phyloP scores from a whole-genome alignment of 257 asterid genomes.

The Thymus mandschuricus region DNA sequence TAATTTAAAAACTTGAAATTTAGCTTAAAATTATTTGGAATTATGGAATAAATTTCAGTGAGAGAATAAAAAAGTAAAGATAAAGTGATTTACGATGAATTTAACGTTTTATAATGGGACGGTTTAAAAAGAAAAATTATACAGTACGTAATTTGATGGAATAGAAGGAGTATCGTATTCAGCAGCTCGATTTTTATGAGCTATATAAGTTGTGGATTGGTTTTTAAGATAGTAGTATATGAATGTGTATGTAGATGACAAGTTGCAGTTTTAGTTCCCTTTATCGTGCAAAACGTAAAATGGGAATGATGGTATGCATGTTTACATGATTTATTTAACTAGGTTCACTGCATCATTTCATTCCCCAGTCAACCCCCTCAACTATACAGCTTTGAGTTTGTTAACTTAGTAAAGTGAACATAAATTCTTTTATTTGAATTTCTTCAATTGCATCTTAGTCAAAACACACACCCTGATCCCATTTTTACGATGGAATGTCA shows the following conservation, averaged over 20 bases:
- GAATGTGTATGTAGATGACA: neutral
- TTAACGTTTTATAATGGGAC: no score
- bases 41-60: no score
- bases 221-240: neutral
- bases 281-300: neutral
- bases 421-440: neutral
- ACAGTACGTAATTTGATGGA: no score
- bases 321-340: slow-evolving; percentile 6
- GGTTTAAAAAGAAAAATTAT: no score
- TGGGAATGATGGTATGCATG: slow-evolving; percentile 30
- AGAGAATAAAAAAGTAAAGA: no score
- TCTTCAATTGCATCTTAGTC: neutral
- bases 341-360: slow-evolving; percentile 18
- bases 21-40: no score
- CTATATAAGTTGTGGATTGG: no score
- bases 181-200: no score
- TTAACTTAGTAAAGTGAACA: neutral
- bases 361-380: slow-evolving; percentile 5
- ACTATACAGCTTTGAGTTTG: neutral
- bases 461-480: slow-evolving; percentile 9
- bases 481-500: neutral
- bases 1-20: no score
- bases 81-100: no score
- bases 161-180: no score
- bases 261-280: neutral